Percentiles rank a stretch among this genome's conserved stretches.
phyloP scores from a whole-genome alignment of 305 asterid species.

The Plantago coronopus region DNA sequence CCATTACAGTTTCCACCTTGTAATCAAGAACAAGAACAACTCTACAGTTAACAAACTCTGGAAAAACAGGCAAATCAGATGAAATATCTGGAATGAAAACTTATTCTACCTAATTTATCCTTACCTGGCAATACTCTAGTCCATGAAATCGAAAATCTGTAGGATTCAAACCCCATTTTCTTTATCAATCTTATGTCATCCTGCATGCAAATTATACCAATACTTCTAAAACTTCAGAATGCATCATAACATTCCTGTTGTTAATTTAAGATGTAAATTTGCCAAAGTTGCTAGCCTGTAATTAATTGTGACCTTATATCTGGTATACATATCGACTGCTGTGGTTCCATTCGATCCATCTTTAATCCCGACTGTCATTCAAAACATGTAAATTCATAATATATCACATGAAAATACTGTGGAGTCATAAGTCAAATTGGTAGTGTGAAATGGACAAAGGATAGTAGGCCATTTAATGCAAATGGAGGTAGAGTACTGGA shows the following conservation, averaged over 20 bases:
- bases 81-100: conserved; percentile 28
- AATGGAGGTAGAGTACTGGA: too few species aligned
- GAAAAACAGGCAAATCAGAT: background rate
- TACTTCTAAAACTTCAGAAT: too few species aligned
- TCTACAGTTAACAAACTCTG: background rate
- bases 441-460: too few species aligned
- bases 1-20: conserved; percentile 30
- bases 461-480: too few species aligned
- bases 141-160: conserved; percentile 38
- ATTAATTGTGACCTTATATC: conserved; percentile 28
- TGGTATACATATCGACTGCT: conserved; percentile 33
- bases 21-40: background rate
- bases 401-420: background rate
- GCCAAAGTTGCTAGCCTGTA: too few species aligned
- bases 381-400: background rate
- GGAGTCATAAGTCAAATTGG: too few species aligned
- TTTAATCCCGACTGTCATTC: conserved; percentile 25
- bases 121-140: conserved; percentile 38
- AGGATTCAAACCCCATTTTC: conserved; percentile 34
- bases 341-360: conserved; percentile 36
- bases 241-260: too few species aligned
- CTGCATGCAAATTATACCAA: conserved; percentile 6
- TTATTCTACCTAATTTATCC: background rate
- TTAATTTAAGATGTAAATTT: too few species aligned
- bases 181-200: conserved; percentile 34